Evolutionary conservation across 2,329 filamentous ascomycete species (phyloP), one percentile per base, ranked within the genome.

Genomic region (Botrytis hyacinthi): DNA sequence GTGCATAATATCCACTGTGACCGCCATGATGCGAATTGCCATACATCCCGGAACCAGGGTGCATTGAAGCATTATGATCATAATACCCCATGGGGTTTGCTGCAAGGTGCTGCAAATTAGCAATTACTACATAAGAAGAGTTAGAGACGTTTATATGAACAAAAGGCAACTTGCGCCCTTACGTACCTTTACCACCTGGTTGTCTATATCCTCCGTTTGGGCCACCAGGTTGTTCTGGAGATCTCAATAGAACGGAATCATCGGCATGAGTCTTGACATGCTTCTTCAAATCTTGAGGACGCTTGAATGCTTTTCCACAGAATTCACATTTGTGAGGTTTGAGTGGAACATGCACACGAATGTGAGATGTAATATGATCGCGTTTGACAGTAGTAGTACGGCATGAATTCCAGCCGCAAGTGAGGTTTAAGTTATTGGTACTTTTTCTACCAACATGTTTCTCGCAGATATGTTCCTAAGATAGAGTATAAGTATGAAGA

Each of bases 261-360:
- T 98, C 95, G 79, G 95, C 95, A 82, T 98, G 95, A 7, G 95
- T 98, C 90, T 98, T 99, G 84, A 98, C 94, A 83, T 99, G 96
- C 87, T 99, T 99, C 90, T 99, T 98, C 80, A 99, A 84, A 86
- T 99, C 96, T 85, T 99, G 96, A 3, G 96, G 96, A 48, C 96
- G 93, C 89, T 99, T 99, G 88, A 99, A 99, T 1, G 95, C 95
- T 87, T 99, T 99, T 82, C 94, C 94, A 82, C 96, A 99, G 84
- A 98, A 97, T 82, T 98, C 95, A 83, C 96, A 99, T 85, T 98
- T 98, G 86, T 99, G 96, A 78, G 96, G 96, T 88, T 99, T 99
- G 75, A 99, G 87, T 1, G 96, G 96, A n/a, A 99, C 95, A 83
- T 99, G 96, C 71, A 98, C 96, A 77, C 96, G 93, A 80, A 99